Evolutionary conservation across 345 rosid genomes (phyloP).

Genomic region (Ailanthus altissimus): DNA sequence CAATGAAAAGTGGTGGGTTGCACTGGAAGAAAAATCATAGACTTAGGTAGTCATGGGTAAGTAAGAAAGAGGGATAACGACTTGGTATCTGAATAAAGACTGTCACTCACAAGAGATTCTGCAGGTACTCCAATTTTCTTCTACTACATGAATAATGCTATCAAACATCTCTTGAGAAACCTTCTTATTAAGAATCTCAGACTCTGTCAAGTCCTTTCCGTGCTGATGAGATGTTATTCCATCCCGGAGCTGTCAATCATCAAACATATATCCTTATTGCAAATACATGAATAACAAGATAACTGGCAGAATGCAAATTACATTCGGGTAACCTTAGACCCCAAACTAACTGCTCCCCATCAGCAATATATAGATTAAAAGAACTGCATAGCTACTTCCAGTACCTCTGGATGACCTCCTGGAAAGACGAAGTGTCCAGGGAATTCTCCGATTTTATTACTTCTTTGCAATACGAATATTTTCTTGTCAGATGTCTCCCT

Average conservation of each 20-base stretch:
- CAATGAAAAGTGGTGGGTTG: slow-evolving; percentile 64
- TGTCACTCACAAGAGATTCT: slow-evolving; percentile 61
- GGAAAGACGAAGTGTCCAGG: slow-evolving; percentile 91
- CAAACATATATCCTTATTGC: neutral
- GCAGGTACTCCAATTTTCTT: slow-evolving; percentile 83
- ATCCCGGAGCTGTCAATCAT: slow-evolving; percentile 60
- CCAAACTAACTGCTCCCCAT: neutral
- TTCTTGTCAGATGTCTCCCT: slow-evolving; percentile 69
- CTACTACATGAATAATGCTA: slow-evolving; percentile 76
- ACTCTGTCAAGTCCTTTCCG: slow-evolving; percentile 26
- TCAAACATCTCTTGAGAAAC: slow-evolving; percentile 74
- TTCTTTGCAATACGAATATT: slow-evolving; percentile 69
- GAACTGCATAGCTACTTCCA: neutral
- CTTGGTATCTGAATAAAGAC: slow-evolving; percentile 7
- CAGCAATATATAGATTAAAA: neutral
- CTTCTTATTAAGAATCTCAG: slow-evolving; percentile 47
- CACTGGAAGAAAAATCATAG: slow-evolving; percentile 45
- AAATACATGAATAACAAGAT: neutral
- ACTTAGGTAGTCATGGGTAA: neutral
- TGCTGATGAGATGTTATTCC: slow-evolving; percentile 49
- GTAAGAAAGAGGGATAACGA: slow-evolving; percentile 8
- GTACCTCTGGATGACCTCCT: slow-evolving; percentile 96
- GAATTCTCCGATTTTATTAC: slow-evolving; percentile 90
- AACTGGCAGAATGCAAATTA: neutral
- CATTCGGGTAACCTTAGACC: slow-evolving; percentile 8